phyloP scores from a whole-genome alignment of 257 asterid genomes.

The Fraxinus anomala region DNA sequence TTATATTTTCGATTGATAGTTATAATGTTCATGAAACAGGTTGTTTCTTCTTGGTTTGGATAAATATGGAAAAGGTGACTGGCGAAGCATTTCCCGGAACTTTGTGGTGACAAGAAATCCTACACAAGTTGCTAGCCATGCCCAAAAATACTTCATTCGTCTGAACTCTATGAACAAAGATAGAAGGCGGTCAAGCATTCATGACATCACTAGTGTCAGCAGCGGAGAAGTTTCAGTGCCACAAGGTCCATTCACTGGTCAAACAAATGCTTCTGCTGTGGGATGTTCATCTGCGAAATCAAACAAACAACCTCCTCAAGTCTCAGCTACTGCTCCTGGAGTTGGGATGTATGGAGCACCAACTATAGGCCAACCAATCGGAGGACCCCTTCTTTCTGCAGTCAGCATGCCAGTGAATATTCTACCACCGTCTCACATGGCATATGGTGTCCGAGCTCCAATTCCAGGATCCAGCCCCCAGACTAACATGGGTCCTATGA shows the following conservation, averaged over 20 bases:
- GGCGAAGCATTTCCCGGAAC: conserved; percentile 91
- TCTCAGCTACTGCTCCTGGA: conserved; percentile 42
- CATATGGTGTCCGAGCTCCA: conserved; percentile 59
- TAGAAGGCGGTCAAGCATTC: conserved; percentile 84
- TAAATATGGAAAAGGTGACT: conserved; percentile 87
- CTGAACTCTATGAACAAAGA: conserved; percentile 90
- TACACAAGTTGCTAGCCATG: conserved; percentile 96
- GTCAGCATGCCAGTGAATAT: conserved; percentile 69
- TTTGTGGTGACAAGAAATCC: conserved; percentile 89
- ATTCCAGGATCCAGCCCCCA: conserved; percentile 55
- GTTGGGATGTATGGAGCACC: conserved; percentile 56
- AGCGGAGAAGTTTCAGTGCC: conserved; percentile 59
- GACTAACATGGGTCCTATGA: conserved; percentile 41
- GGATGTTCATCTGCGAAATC: conserved; percentile 51
- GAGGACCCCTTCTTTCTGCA: conserved; percentile 69
- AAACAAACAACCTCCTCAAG: conserved; percentile 43
- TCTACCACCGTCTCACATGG: conserved; percentile 48
- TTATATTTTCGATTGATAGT: background rate
- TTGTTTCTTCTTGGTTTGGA: conserved; percentile 90
- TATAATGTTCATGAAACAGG: conserved; percentile 39
- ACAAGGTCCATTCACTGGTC: conserved; percentile 80
- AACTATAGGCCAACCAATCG: conserved; percentile 71
- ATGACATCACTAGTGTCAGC: conserved; percentile 81
- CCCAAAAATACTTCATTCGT: conserved; percentile 89
- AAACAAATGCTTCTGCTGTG: conserved; percentile 43